phyloP scores from a whole-genome alignment of 805 yeast species.

The Metschnikowia arizonensis region DNA sequence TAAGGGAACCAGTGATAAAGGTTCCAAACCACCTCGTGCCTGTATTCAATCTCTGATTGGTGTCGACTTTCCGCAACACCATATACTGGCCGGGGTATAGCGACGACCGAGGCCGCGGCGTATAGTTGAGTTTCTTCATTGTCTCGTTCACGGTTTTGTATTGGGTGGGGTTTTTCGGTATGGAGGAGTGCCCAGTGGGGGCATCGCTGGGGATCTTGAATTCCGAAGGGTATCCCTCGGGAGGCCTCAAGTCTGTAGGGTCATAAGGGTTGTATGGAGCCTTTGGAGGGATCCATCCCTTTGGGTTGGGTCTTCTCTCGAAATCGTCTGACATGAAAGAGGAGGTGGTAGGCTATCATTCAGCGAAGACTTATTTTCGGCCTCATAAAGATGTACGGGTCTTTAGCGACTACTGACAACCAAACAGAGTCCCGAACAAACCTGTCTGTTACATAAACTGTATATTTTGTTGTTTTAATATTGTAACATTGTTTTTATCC shows the following conservation, averaged over 20 bases:
- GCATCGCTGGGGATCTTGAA: conserved; percentile 61
- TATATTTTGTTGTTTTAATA: too few species aligned
- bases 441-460: too few species aligned
- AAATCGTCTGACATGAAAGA: conserved; percentile 24
- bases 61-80: conserved; percentile 56
- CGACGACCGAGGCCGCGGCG: conserved; percentile 73
- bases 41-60: conserved; percentile 48
- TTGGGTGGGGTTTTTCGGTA: conserved; percentile 66
- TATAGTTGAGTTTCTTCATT: conserved; percentile 69
- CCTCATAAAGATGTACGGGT: not conserved
- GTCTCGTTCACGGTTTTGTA: conserved; percentile 65
- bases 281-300: conserved; percentile 75
- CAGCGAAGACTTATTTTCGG: not conserved
- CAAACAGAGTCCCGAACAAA: too few species aligned
- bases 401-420: not conserved
- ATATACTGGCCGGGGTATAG: conserved; percentile 77
- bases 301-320: conserved; percentile 68
- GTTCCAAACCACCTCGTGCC: conserved; percentile 61
- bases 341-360: not conserved
- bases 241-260: conserved; percentile 69
- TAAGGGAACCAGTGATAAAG: conserved; percentile 44
- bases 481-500: too few species aligned
- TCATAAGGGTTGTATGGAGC: conserved; percentile 88
- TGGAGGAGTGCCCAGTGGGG: conserved; percentile 48
- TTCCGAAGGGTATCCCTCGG: conserved; percentile 84